These are phyloP conservation scores for Saturnispora sekii DNA, from an alignment of 805 yeast species.

Conservation along the genomic window DNA sequence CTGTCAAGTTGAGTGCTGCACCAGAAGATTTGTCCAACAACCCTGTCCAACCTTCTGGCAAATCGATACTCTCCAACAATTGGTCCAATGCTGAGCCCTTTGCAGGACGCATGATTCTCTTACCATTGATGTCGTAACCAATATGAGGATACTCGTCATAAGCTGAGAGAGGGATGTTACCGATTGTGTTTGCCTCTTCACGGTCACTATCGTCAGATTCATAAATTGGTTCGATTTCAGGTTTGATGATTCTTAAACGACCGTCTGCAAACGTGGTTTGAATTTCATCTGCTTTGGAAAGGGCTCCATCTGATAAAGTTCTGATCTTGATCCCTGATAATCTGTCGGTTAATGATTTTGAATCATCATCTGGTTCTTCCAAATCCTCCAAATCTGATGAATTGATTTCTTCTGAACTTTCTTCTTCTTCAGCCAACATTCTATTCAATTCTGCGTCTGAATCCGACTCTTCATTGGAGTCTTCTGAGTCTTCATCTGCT, in stretches of 20 bases:
- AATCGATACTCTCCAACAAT: conserved; percentile 78
- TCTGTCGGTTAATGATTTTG: conserved; percentile 41
- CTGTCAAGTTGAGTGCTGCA: conserved; percentile 64
- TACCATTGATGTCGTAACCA: conserved; percentile 95
- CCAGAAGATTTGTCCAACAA: conserved; percentile 87
- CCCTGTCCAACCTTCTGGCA: conserved; percentile 99
- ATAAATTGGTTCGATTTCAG: conserved; percentile 91
- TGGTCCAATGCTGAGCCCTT: conserved; percentile 91
- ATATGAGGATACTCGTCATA: conserved; percentile 97
- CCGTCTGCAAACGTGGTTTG: conserved; percentile 67
- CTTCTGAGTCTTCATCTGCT: conserved; percentile 29
- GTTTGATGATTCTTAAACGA: conserved; percentile 61
- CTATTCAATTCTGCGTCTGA: conserved; percentile 56
- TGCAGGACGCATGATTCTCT: conserved; percentile 98
- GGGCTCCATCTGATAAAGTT: conserved; percentile 34
- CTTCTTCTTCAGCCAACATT: conserved; percentile 38
- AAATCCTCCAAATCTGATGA: conserved; percentile 47
- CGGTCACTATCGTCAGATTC: conserved; percentile 90
- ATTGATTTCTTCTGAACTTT: conserved; percentile 30
- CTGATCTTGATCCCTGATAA: conserved; percentile 45
- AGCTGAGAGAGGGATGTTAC: conserved; percentile 85
- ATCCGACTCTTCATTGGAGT: conserved; percentile 26
- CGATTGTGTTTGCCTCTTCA: conserved; percentile 76
- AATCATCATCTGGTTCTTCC: conserved; percentile 22
- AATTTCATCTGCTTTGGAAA: conserved; percentile 26